A percentile compares a stretch with the other conserved stretches of the same genome.
Conservation (phyloP, 106 monocot species). For the Xerophyta viscosa region DNA sequence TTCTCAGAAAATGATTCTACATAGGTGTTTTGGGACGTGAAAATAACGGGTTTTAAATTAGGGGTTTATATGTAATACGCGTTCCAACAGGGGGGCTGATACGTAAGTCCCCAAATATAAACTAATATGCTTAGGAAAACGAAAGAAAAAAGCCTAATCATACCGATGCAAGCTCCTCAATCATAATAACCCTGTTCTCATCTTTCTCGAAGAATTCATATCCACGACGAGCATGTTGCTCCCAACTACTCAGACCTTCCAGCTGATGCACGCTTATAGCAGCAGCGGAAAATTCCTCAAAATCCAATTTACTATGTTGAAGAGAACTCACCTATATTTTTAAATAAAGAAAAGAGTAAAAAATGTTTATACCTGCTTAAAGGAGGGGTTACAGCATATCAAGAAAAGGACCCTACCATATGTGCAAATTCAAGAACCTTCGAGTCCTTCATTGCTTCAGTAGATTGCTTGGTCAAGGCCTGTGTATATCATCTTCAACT, state of each 20-base stretch:
- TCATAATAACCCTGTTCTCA: conserved; percentile 82
- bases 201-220: conserved; percentile 94
- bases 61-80: no score
- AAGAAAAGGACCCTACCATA: conserved; percentile 30
- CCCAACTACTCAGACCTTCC: conserved; percentile 77
- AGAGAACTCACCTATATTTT: conserved; percentile 76
- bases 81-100: no score
- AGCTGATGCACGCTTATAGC: conserved; percentile 79
- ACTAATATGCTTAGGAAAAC: no score
- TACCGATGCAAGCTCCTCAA: conserved; percentile 99
- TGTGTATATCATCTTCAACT: conserved; percentile 7
- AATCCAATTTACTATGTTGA: conserved; percentile 85
- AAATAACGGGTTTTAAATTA: no score
- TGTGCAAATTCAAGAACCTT: conserved; percentile 85
- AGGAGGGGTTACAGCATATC: no score
- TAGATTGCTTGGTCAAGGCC: conserved; percentile 71
- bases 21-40: no score
- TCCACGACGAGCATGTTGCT: conserved; percentile 75
- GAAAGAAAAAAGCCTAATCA: no score
- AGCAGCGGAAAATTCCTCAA: conserved; percentile 95
- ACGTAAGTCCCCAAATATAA: no score
- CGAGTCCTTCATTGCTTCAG: conserved; percentile 94
- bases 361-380: not conserved
- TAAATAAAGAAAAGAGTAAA: not conserved
- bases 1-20: no score